Base-by-base conservation (phyloP, 257 asterid genomes). In the Ophiorrhiza pumila region DNA sequence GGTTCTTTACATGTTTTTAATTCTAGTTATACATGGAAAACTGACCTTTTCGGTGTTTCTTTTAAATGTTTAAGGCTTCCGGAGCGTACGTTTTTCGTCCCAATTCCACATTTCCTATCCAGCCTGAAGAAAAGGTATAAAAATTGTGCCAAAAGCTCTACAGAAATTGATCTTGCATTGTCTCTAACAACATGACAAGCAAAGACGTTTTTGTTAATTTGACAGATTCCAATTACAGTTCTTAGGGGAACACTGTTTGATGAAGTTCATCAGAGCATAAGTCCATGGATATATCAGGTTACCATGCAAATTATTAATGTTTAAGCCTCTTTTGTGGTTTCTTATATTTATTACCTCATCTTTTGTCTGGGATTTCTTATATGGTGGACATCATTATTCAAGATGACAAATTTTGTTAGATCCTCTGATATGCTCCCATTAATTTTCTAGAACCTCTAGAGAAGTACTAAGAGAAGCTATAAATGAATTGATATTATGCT, bases 41-140 rank as follows among this genome's bases (percentile, higher is more conserved):
- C 22, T 70, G 74, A 43, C 63, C 32, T n/a, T n/a, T n/a, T n/a
- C 23, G 55, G 42, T n/a, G 20, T 20, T 58, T 74, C 27, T 45
- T n/a, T 57, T 41, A 47, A 47, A 74, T 74, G 45, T 77, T 76
- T 67, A 83, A 92, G 98, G 91, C 97, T 70, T 84, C 97, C 52
- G 99, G 99, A 77, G 99, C 99, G 53, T 95, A 95, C 47, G 10
- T 92, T 57, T 95, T 95, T 71, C 94, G 97, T 49, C 99, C 99
- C 34, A 92, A 90, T 73, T 96, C 96, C 61, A 82, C 91, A 43
- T 78, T 75, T 71, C 71, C 88, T 20, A 68, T 90, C 61, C 79
- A 79, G 71, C 65, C 89, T 57, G 78, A 79, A 32, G 79, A 49
- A 37, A 85, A 83, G 97, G 99, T 95, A 87, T 27, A 64, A 71